Evolutionary conservation across 495 filamentous ascomycete genomes (phyloP).

Genomic region (Cercophora samala): DNA sequence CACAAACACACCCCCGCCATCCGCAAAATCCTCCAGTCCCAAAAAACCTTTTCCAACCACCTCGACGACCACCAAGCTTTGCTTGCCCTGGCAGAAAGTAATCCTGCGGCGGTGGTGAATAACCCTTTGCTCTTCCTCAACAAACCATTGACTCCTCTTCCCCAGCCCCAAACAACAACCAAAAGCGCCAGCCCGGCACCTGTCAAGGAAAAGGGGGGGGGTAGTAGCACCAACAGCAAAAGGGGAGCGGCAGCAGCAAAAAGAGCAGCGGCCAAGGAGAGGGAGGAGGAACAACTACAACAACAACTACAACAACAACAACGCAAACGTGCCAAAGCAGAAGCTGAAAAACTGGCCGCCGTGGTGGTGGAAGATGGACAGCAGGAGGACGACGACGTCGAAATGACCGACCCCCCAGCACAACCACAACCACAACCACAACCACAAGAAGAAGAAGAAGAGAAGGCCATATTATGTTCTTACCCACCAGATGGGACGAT

Average conservation of each 20-base stretch:
- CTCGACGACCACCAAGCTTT: constrained; percentile 84
- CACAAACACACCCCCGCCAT: constrained; percentile 71
- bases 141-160: neutral
- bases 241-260: constrained; percentile 27
- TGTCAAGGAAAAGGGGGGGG: constrained; percentile 11
- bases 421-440: constrained; percentile 21
- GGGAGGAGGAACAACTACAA: constrained; percentile 21
- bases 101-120: constrained; percentile 28
- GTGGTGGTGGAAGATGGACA: too few relatives aligned
- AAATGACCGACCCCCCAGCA: constrained; percentile 1
- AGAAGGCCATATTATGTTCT: constrained; percentile 16
- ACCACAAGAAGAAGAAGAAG: constrained; percentile 31
- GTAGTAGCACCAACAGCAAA: too few relatives aligned
- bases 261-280: constrained; percentile 28
- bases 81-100: constrained; percentile 47
- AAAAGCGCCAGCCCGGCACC: constrained; percentile 29
- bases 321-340: too few relatives aligned
- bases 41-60: constrained; percentile 90
- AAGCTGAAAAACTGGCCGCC: too few relatives aligned
- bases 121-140: neutral
- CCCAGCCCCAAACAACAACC: too few relatives aligned
- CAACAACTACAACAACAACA: too few relatives aligned
- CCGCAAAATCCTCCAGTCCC: constrained; percentile 83
- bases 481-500: constrained; percentile 34
- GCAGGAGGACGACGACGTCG: neutral